Evolutionary conservation across 768 basidiomycete species (phyloP).

Genomic region (Epithele typhae): DNA sequence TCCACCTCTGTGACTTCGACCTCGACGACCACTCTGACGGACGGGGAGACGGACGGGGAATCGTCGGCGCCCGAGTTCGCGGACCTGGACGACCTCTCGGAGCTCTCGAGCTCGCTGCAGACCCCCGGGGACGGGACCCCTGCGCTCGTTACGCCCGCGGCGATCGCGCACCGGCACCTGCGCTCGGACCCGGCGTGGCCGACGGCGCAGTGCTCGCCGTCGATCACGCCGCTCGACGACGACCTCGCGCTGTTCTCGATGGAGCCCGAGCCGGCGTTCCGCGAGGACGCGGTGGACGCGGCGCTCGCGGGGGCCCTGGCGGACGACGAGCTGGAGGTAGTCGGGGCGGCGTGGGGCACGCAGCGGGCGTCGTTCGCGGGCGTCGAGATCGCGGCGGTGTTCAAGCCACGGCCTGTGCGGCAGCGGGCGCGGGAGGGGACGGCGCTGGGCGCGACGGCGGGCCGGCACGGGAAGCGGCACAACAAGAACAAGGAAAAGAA

Average conservation of each 20-base stretch:
- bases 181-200: conserved; percentile 26
- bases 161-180: conserved; percentile 6
- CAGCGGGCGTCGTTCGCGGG: conserved; percentile 37
- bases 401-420: conserved; percentile 67
- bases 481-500: conserved; percentile 22
- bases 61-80: conserved; percentile 32
- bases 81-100: conserved; percentile 32
- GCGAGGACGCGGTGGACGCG: conserved; percentile 27
- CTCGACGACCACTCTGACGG: conserved; percentile 31
- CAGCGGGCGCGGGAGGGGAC: conserved; percentile 31
- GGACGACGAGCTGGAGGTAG: conserved; percentile 6
- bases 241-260: conserved; percentile 42
- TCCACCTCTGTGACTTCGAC: conserved; percentile 24
- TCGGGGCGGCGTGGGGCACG: not conserved
- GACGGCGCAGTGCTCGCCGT: conserved; percentile 20
- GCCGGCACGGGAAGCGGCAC: conserved; percentile 23
- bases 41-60: conserved; percentile 39
- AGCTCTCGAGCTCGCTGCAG: conserved; percentile 4
- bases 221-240: conserved; percentile 22
- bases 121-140: conserved; percentile 8
- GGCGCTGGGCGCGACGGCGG: conserved; percentile 3
- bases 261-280: conserved; percentile 35
- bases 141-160: conserved; percentile 3
- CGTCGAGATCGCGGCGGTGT: conserved; percentile 68
- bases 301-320: conserved; percentile 6